These are phyloP conservation scores for Zea mays DNA, from an alignment of 176 grass and related monocot genomes.

Conservation along the genomic window Zm-B73-REFERENCE-NAM-5.0 NC_050103.1:168895001-168895500, in stretches of 20 bases:
- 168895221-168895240: conserved; percentile 98
- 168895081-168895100: conserved; percentile 50
- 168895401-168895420: conserved; percentile 16
- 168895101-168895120: conserved; percentile 54
- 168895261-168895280: not conserved
- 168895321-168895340: conserved; percentile 51
- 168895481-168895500: no score
- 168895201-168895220: conserved; percentile 86
- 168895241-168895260: conserved; percentile 68
- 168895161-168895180: conserved; percentile 57
- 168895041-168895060: conserved; percentile 74
- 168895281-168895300: conserved; percentile 30
- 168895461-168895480: conserved; percentile 24
- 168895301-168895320: conserved; percentile 50
- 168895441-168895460: conserved; percentile 44
- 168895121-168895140: conserved; percentile 58
- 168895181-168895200: conserved; percentile 69
- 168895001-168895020: conserved; percentile 63
- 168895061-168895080: conserved; percentile 59
- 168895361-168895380: conserved; percentile 45
- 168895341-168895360: conserved; percentile 1
- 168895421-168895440: conserved; percentile 18
- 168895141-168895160: conserved; percentile 60
- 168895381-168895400: not conserved
- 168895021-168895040: conserved; percentile 75